Conservation (phyloP, 352 stramenopile species). For the Pythium sp. region DNA sequence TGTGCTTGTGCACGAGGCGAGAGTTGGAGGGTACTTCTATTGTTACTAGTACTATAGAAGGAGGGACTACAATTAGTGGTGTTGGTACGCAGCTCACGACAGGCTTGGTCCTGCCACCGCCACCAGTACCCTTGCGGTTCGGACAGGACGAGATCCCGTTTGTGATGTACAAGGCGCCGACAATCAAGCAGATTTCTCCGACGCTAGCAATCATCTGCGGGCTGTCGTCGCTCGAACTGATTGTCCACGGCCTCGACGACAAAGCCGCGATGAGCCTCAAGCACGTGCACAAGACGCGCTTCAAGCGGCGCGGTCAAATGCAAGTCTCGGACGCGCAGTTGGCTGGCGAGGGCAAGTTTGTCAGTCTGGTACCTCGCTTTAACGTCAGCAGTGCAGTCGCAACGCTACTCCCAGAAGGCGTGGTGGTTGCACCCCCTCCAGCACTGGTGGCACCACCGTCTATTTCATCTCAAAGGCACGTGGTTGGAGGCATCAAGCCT, state of each 20-base stretch:
- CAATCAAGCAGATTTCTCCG: slow-evolving; percentile 49
- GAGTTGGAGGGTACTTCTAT: slow-evolving; percentile 8
- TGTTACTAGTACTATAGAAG: background rate
- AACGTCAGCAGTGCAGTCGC: slow-evolving; percentile 46
- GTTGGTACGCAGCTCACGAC: background rate
- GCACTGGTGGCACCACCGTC: background rate
- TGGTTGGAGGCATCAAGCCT: slow-evolving; percentile 4
- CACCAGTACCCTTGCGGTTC: slow-evolving; percentile 27
- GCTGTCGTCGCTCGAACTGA: slow-evolving; percentile 41
- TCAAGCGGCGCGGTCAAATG: slow-evolving; percentile 71
- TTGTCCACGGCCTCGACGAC: slow-evolving; percentile 67
- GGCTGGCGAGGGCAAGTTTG: slow-evolving; percentile 42
- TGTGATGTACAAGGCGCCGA: slow-evolving; percentile 63
- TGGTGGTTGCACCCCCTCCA: background rate
- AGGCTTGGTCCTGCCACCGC: background rate
- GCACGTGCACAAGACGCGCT: slow-evolving; percentile 49
- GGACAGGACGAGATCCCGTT: slow-evolving; percentile 65
- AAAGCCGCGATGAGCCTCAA: slow-evolving; percentile 38
- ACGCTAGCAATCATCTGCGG: slow-evolving; percentile 41
- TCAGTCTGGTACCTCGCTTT: slow-evolving; percentile 57
- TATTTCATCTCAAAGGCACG: slow-evolving; percentile 13
- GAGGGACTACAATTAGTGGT: too few relatives aligned
- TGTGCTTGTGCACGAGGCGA: slow-evolving; percentile 27
- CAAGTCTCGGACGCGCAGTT: slow-evolving; percentile 55
- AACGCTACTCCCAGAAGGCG: slow-evolving; percentile 26